Evolutionary conservation across 2,329 filamentous ascomycete species (phyloP), one percentile per base, ranked within the genome.

Genomic region (Aspergillus caelatus): DNA sequence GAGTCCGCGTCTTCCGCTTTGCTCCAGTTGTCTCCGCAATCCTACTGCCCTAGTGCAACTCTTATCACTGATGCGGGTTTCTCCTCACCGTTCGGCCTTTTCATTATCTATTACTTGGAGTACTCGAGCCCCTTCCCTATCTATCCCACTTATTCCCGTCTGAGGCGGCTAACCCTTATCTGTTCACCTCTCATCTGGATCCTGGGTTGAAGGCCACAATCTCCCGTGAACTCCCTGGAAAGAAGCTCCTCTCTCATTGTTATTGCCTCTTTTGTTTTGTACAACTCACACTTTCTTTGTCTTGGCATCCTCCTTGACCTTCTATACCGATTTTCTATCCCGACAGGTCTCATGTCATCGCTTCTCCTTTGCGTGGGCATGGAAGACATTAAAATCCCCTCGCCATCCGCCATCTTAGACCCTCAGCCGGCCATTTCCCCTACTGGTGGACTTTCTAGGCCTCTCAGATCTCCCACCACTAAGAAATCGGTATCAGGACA

Each of bases 341-440:
- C 57, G 60, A 46, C 46, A 52, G 52, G 50, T 53, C 58, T 54
- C 58, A 65, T 69, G 57, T 32, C 60, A 62, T 67, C 62, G 46
- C 63, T 62, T 63, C 65, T 57, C n/a, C 53, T 58, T 39, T 62
- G 59, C 76, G 32, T 61, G 58, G 76, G 75, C 74, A 85, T 85
- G 83, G 87, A 88, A 79, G 82, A 82, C 68, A 85, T 88, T 77
- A 84, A 82, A 73, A 87, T 88, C 68, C 85, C 86, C 65, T 86
- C 85, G 58, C 85, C 86, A 60, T 84, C 85, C 65, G 82, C 83
- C 60, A 75, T 86, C 84, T 73, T 81, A 71, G 78, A 75, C 68
- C 77, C 79, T 50, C 68, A 69, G 58, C 65, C 71, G 58, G 57
- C 70, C 45, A 61, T 63, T 57, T 65, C 65, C 68, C 71, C 64